Conservation (phyloP, 2,329 filamentous ascomycete species). For the Atkinsonella hypoxylon region DNA sequence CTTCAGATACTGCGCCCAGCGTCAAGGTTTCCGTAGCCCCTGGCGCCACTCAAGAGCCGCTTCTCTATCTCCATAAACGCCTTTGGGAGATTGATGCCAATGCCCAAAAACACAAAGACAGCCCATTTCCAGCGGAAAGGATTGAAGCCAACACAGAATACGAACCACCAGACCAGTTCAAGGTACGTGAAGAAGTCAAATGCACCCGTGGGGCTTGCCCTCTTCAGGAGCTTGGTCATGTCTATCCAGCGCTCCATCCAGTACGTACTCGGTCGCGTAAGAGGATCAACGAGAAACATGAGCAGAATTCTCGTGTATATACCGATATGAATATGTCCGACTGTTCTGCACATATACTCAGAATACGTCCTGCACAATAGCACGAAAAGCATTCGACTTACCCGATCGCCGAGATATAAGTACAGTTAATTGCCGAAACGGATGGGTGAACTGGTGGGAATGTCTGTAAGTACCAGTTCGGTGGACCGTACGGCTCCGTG, state of each 20-base stretch:
- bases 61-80: slow-evolving; percentile 56
- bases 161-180: slow-evolving; percentile 76
- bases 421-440: slow-evolving; percentile 72
- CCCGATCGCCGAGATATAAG: slow-evolving; percentile 69
- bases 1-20: slow-evolving; percentile 12
- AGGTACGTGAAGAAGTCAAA: slow-evolving; percentile 88
- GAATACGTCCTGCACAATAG: too few relatives aligned
- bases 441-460: slow-evolving; percentile 66
- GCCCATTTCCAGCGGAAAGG: slow-evolving; percentile 90
- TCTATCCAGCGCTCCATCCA: slow-evolving; percentile 85
- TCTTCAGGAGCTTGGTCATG: slow-evolving; percentile 64
- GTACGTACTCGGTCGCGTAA: slow-evolving; percentile 56
- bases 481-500: slow-evolving; percentile 59
- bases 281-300: slow-evolving; percentile 73
- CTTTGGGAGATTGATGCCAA: slow-evolving; percentile 55
- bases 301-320: slow-evolving; percentile 79
- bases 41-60: slow-evolving; percentile 36
- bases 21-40: slow-evolving; percentile 22
- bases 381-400: slow-evolving; percentile 16
- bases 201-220: slow-evolving; percentile 55
- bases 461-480: slow-evolving; percentile 81
- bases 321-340: slow-evolving; percentile 81
- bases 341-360: slow-evolving; percentile 23
- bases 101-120: slow-evolving; percentile 66
- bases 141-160: slow-evolving; percentile 67